Conservation (phyloP, 768 basidiomycete genomes). For the Boletus pseudopeckii region DNA sequence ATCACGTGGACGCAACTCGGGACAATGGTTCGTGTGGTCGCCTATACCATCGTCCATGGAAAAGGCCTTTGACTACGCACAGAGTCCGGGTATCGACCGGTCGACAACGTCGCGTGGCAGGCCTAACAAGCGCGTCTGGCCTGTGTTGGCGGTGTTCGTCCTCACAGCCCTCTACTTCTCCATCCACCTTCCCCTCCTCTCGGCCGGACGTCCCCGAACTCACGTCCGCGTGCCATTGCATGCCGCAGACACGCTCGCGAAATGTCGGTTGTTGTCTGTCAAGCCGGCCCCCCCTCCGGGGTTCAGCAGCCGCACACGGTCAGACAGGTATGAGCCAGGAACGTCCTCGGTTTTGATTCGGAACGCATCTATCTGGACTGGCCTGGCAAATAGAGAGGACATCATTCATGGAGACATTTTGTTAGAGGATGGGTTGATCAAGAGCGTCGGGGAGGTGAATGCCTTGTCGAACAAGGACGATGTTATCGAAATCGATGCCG, state of each 20-base stretch:
- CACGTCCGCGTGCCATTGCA: conserved; percentile 17
- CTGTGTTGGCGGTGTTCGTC: conserved; percentile 11
- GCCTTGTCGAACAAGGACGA: not conserved
- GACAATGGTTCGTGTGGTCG: not conserved
- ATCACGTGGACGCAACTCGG: too few species aligned
- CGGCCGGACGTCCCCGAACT: not conserved
- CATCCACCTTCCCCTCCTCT: conserved; percentile 7
- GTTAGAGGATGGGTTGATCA: conserved; percentile 61
- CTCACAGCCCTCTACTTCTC: conserved; percentile 17
- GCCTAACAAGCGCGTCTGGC: conserved; percentile 12
- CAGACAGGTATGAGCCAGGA: conserved; percentile 54
- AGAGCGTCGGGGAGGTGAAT: conserved; percentile 42
- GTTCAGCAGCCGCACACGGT: conserved; percentile 47
- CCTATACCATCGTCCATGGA: conserved; percentile 6
- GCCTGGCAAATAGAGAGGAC: conserved; percentile 52
- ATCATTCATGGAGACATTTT: conserved; percentile 58
- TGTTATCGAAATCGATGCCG: conserved; percentile 43
- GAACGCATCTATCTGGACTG: conserved; percentile 82
- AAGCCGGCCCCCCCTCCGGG: conserved; percentile 42
- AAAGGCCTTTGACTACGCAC: conserved; percentile 1
- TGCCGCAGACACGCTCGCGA: conserved; percentile 34
- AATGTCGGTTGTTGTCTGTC: conserved; percentile 44
- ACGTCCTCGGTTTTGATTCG: conserved; percentile 53
- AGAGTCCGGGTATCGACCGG: not conserved
- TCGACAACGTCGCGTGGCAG: not conserved